phyloP scores from a whole-genome alignment of 768 basidiomycete genomes.

The Serpula lacrymans region DNA sequence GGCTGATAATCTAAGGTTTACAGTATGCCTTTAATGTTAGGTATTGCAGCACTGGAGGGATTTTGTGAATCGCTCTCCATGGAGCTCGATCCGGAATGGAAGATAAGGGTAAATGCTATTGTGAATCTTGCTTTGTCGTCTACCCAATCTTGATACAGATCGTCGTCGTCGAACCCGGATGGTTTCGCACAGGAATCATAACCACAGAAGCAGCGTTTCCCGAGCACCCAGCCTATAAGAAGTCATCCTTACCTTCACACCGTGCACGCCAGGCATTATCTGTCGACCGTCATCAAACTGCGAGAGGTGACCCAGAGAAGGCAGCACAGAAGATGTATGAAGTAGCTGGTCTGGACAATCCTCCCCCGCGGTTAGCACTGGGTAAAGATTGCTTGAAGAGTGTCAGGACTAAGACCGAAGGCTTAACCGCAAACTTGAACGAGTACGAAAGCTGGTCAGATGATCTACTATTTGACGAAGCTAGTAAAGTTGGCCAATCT shows the following conservation, averaged over 20 bases:
- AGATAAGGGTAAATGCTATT: conserved; percentile 20
- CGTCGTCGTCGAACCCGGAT: not conserved
- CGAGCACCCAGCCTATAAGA: not conserved
- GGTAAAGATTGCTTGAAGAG: conserved; percentile 6
- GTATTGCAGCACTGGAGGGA: conserved; percentile 30
- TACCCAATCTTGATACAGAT: no score
- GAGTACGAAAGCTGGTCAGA: conserved; percentile 11
- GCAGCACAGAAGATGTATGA: conserved; percentile 16
- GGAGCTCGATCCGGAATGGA: conserved; percentile 27
- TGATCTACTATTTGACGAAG: no score
- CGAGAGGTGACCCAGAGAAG: conserved; percentile 17
- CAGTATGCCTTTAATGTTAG: no score
- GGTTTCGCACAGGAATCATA: not conserved
- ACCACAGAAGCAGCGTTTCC: not conserved
- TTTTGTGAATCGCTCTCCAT: conserved; percentile 19
- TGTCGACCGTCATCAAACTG: not conserved
- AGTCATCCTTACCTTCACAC: conserved; percentile 7
- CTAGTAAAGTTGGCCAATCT: no score
- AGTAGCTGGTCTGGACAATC: conserved; percentile 14
- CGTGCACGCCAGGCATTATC: not conserved
- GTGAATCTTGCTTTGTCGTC: no score
- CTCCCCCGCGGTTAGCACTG: conserved; percentile 18
- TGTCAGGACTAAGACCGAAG: conserved; percentile 10
- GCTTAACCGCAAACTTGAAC: no score
- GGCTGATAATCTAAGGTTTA: no score